These are phyloP conservation scores for Odontarrhena argentea DNA, from an alignment of 345 rosid genomes.

Conservation along the genomic window DNA sequence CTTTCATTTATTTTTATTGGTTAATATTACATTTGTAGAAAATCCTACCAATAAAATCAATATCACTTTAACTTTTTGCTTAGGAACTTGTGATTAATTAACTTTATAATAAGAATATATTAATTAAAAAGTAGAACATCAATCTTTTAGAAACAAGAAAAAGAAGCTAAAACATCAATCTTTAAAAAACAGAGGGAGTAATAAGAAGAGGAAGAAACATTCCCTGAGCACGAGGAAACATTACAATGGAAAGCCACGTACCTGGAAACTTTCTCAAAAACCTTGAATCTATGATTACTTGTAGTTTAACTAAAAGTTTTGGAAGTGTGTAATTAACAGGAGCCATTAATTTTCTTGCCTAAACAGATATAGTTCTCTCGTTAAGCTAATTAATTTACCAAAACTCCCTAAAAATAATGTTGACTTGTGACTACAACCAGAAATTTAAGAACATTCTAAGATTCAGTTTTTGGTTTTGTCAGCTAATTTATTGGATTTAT, in stretches of 20 bases:
- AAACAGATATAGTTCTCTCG: conserved; percentile 26
- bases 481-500: conserved; percentile 15
- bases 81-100: too few relatives aligned
- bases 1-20: too few relatives aligned
- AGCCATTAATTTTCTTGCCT: conserved; percentile 29
- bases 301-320: conserved; percentile 32
- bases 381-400: conserved; percentile 27
- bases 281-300: conserved; percentile 27
- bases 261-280: conserved; percentile 4
- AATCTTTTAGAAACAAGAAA: too few relatives aligned
- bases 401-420: not conserved
- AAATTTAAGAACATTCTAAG: conserved; percentile 15
- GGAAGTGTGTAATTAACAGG: conserved; percentile 24
- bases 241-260: conserved; percentile 21
- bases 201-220: conserved; percentile 19
- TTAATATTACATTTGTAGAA: too few relatives aligned
- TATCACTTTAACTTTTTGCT: too few relatives aligned
- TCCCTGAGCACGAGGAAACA: conserved; percentile 29
- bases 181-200: too few relatives aligned
- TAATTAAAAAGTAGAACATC: too few relatives aligned
- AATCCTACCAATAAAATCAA: too few relatives aligned
- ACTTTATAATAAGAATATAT: too few relatives aligned
- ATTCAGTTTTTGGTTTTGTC: not conserved
- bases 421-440: conserved; percentile 4
- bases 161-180: too few relatives aligned